These are phyloP conservation scores for Kondoa malvinella DNA, from an alignment of 768 basidiomycete species.

Conservation along the genomic window DNA sequence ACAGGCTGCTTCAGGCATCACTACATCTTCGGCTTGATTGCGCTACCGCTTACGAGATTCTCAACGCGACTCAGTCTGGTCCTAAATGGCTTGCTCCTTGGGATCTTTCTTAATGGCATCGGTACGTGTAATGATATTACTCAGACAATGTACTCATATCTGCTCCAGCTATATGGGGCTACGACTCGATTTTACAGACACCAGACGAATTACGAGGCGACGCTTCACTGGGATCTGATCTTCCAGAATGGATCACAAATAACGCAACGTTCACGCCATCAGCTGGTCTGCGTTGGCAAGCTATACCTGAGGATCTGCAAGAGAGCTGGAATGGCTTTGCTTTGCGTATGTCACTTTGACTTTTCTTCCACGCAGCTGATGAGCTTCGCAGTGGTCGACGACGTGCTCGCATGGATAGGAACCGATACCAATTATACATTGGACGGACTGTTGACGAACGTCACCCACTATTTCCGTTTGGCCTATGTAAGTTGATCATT, in stretches of 20 bases:
- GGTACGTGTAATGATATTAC: background rate
- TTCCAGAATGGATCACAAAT: slow-evolving; percentile 48
- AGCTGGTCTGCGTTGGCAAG: slow-evolving; percentile 40
- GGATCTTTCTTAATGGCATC: slow-evolving; percentile 42
- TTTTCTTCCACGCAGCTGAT: background rate
- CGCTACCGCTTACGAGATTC: slow-evolving; percentile 63
- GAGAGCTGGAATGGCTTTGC: slow-evolving; percentile 55
- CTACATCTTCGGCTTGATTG: slow-evolving; percentile 56
- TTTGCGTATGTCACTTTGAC: slow-evolving; percentile 29
- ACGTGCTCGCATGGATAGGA: slow-evolving; percentile 41
- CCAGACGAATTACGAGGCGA: slow-evolving; percentile 53
- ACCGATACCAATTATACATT: background rate
- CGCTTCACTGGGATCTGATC: slow-evolving; percentile 48
- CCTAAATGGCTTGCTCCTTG: slow-evolving; percentile 64
- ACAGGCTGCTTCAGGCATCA: slow-evolving; percentile 50
- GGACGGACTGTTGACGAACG: slow-evolving; percentile 43
- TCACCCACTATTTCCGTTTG: slow-evolving; percentile 29
- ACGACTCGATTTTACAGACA: slow-evolving; percentile 64
- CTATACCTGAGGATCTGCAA: slow-evolving; percentile 33
- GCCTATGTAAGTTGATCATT: slow-evolving; percentile 30
- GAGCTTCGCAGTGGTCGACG: slow-evolving; percentile 40
- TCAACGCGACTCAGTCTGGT: slow-evolving; percentile 63
- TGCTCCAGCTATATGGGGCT: slow-evolving; percentile 56
- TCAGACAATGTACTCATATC: background rate
- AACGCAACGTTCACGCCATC: slow-evolving; percentile 47